Conservation (phyloP, 2,329 filamentous ascomycete genomes). For the Ceratocystis albifundus region DNA sequence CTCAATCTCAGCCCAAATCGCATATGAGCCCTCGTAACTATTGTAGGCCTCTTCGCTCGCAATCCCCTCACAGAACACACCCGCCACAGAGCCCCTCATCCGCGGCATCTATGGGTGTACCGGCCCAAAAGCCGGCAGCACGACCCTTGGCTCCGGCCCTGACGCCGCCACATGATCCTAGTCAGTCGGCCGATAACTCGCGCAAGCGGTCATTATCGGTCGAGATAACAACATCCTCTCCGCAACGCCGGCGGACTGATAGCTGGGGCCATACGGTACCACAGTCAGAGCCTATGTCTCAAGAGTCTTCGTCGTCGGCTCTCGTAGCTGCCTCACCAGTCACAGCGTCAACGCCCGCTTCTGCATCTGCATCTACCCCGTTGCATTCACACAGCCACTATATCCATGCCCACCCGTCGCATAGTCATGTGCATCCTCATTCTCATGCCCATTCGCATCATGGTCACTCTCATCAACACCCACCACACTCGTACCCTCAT, state of each 20-base stretch:
- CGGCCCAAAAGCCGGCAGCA: neutral
- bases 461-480: neutral
- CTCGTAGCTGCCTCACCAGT: neutral
- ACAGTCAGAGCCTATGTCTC: neutral
- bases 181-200: conserved; percentile 19
- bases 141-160: conserved; percentile 34
- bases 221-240: neutral
- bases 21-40: neutral
- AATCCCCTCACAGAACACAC: neutral
- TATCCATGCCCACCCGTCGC: neutral
- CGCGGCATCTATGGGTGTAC: neutral
- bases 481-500: conserved; percentile 1
- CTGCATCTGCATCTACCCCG: too few species aligned
- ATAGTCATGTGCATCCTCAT: neutral
- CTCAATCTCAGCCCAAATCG: neutral
- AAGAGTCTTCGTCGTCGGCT: neutral
- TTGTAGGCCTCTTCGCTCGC: neutral
- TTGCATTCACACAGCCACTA: neutral
- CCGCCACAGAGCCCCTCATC: neutral
- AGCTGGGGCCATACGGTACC: conserved; percentile 11
- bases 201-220: conserved; percentile 20
- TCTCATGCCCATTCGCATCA: neutral
- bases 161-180: conserved; percentile 45
- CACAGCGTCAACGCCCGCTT: neutral
- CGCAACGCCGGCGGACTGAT: conserved; percentile 18